Conservation (phyloP, 2,329 filamentous ascomycete genomes). For the Calonectria hawksworthii region DNA sequence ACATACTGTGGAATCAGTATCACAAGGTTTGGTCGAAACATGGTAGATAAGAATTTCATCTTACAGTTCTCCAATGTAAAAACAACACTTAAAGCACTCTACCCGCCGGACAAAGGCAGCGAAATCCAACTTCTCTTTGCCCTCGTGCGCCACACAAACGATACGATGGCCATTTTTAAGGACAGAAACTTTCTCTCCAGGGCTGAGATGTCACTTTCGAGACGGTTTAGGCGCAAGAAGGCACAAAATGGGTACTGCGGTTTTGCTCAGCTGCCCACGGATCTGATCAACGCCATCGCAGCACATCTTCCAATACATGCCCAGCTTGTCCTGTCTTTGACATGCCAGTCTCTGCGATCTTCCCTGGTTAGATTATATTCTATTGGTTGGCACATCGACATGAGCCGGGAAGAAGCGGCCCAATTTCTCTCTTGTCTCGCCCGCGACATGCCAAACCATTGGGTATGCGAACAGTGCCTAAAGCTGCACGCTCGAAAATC, state of each 20-base stretch:
- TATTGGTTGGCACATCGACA: neutral
- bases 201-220: neutral
- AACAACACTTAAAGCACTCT: no score
- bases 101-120: no score
- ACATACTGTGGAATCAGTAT: no score
- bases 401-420: neutral
- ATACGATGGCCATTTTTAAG: neutral
- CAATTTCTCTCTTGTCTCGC: constrained; percentile 20
- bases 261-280: constrained; percentile 6
- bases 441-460: constrained; percentile 22
- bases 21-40: no score
- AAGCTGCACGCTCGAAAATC: neutral
- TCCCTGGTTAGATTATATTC: neutral
- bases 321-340: constrained; percentile 18
- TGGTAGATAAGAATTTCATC: no score
- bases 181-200: neutral
- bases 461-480: constrained; percentile 30
- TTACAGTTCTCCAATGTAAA: no score
- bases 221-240: neutral
- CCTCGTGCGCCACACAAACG: neutral
- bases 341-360: neutral
- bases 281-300: constrained; percentile 7
- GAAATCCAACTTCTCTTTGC: neutral
- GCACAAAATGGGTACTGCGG: neutral
- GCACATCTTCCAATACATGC: neutral